A percentile compares a stretch with the other conserved stretches of the same genome.
phyloP scores from a whole-genome alignment of 1,284 basidiomycete species.

The Cronartium quercuum region DNA sequence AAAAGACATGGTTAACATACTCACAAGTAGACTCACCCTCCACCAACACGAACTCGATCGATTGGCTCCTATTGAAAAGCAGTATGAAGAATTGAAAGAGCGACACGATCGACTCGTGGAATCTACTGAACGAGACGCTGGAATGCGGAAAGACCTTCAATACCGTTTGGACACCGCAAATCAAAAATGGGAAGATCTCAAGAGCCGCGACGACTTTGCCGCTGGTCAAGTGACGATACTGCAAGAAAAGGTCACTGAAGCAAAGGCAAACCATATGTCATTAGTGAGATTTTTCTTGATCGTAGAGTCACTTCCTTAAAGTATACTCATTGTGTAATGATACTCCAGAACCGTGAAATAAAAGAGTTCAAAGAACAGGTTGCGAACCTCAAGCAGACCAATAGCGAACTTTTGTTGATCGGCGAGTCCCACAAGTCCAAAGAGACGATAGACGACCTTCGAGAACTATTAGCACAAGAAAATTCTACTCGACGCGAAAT shows the following conservation, averaged over 20 bases:
- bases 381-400: neutral
- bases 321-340: neutral
- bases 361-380: slow-evolving; percentile 10
- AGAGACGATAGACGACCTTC: slow-evolving; percentile 16
- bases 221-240: slow-evolving; percentile 15
- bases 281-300: neutral
- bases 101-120: neutral
- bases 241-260: slow-evolving; percentile 12
- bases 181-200: slow-evolving; percentile 23
- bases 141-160: neutral
- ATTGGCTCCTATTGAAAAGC: slow-evolving; percentile 1
- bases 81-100: neutral
- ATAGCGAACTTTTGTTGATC: slow-evolving; percentile 2
- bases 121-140: neutral
- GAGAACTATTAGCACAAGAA: neutral
- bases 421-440: slow-evolving; percentile 26
- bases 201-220: slow-evolving; percentile 2
- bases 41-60: slow-evolving; percentile 1
- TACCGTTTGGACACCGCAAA: slow-evolving; percentile 6
- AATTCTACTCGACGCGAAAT: slow-evolving; percentile 4
- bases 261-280: neutral
- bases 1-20: neutral
- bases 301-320: no score
- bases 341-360: slow-evolving; percentile 21
- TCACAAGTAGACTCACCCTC: neutral